A percentile compares a stretch with the other conserved stretches of the same genome.
Evolutionary conservation across 805 yeast species (phyloP).

Genomic region (Barnettozyma californica): DNA sequence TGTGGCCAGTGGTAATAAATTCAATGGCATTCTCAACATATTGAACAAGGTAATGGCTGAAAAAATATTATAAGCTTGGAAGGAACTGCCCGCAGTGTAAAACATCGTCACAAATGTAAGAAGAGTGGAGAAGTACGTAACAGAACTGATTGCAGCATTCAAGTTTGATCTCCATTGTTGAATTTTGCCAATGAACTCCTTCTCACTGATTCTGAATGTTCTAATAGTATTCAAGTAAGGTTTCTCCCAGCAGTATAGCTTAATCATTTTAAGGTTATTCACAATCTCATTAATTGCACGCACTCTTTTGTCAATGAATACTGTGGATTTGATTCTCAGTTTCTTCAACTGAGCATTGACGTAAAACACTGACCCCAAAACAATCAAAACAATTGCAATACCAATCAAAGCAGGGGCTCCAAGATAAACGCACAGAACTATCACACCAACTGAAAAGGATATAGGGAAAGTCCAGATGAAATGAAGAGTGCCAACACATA

Average conservation of each 20-base stretch:
- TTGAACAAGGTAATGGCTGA: slow-evolving; percentile 69
- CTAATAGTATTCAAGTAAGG: slow-evolving; percentile 61
- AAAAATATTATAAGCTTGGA: slow-evolving; percentile 59
- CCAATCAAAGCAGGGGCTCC: slow-evolving; percentile 77
- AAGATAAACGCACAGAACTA: slow-evolving; percentile 56
- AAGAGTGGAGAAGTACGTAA: slow-evolving; percentile 47
- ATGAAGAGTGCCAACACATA: slow-evolving; percentile 66
- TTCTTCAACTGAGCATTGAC: slow-evolving; percentile 47
- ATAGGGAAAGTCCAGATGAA: slow-evolving; percentile 60
- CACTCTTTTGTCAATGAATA: slow-evolving; percentile 72
- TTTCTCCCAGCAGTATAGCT: slow-evolving; percentile 87
- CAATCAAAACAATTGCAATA: slow-evolving; percentile 45
- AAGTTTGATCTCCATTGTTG: slow-evolving; percentile 60
- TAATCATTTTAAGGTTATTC: slow-evolving; percentile 73
- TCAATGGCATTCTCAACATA: slow-evolving; percentile 51
- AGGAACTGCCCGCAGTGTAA: slow-evolving; percentile 32
- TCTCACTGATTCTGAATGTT: slow-evolving; percentile 55
- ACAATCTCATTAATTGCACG: slow-evolving; percentile 72
- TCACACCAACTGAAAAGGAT: slow-evolving; percentile 57
- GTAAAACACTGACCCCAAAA: slow-evolving; percentile 35
- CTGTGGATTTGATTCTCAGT: slow-evolving; percentile 52
- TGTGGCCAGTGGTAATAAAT: slow-evolving; percentile 62
- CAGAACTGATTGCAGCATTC: slow-evolving; percentile 60
- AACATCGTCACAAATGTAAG: slow-evolving; percentile 63
- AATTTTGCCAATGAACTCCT: slow-evolving; percentile 52